A percentile compares a stretch with the other conserved stretches of the same genome.
phyloP scores from a whole-genome alignment of 345 rosid species.

The Jatropha curcas region DNA sequence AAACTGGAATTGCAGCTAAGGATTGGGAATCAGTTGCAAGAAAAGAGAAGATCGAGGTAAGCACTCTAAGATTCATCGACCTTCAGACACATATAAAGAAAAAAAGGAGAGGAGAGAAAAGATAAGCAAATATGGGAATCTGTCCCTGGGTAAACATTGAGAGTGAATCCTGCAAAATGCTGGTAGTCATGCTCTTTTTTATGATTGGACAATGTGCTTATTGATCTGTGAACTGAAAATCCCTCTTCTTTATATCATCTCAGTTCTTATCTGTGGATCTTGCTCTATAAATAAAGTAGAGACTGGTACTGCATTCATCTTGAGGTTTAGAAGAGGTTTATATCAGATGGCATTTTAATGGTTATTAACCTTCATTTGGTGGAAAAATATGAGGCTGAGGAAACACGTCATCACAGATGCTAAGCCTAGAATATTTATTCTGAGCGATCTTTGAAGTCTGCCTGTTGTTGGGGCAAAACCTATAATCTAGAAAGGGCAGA shows the following conservation, averaged over 20 bases:
- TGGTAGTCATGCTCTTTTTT: neutral
- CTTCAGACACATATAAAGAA: neutral
- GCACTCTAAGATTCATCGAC: slow-evolving; percentile 16
- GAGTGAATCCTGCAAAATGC: neutral
- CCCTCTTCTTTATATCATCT: neutral
- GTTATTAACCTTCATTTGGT: neutral
- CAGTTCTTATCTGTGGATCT: neutral
- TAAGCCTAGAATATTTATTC: neutral
- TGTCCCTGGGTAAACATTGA: neutral
- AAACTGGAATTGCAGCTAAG: slow-evolving; percentile 80
- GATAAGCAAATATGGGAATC: neutral
- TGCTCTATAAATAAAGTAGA: neutral
- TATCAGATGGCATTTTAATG: neutral
- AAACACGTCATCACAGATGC: neutral
- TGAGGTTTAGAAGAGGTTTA: neutral
- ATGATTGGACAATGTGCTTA: neutral
- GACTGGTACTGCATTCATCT: neutral
- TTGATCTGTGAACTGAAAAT: neutral
- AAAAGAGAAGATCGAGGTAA: slow-evolving; percentile 84
- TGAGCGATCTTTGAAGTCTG: neutral
- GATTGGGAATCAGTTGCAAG: slow-evolving; percentile 93
- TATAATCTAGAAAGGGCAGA: neutral
- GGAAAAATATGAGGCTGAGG: neutral
- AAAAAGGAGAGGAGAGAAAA: neutral
- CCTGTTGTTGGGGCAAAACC: neutral